Evolutionary conservation across 169 alveolate species (phyloP), one percentile per base, ranked within the genome.

Genomic region (Cryptosporidium sp.): DNA sequence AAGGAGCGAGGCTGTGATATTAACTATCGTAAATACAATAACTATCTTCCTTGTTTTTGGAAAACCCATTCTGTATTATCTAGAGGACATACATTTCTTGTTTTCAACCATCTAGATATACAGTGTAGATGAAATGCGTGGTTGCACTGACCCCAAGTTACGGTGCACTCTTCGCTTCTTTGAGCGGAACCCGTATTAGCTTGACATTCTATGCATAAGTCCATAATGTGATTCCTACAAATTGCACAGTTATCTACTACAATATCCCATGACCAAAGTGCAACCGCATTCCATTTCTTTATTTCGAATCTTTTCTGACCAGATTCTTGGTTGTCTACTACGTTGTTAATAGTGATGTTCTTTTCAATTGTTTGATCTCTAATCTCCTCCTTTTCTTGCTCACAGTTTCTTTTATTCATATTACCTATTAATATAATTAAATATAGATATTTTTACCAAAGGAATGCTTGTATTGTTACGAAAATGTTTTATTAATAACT

Each of bases 141-240:
- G 92, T 98, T 98, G 91, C 99, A 98, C 33, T 96, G 98, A 33
- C 99, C 99, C 99, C 99, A 98, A n/a, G 99, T 99, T 31, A 98
- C 98, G n/a, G 98, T 96, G 91, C 99, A 98, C 80, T 97, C 99
- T 59, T 96, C 97, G 85, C 23, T 62, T 37, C 62, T 41, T 21
- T 43, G 73, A 35, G 69, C 86, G 29, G 93, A 94, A 37, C 93
- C 96, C 85, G 93, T 93, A 52, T 96, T 94, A 26, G 99, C 99
- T 93, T 98, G 99, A 85, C 99, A 97, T 91, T 98, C 99, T 59
- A 97, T 97, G 91, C 99, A 98, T 43, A 97, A 96, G 85, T 98
- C 99, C 99, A 97, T 98, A 85, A 97, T 97, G 93, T 97, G 99
- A 87, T 98, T 97, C 92, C 99, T 94, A 93, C 99, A 98, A 62